These are phyloP conservation scores for Podila verticillata DNA, from an alignment of 192 early-diverging fungal species.

Conservation along the genomic window DNA sequence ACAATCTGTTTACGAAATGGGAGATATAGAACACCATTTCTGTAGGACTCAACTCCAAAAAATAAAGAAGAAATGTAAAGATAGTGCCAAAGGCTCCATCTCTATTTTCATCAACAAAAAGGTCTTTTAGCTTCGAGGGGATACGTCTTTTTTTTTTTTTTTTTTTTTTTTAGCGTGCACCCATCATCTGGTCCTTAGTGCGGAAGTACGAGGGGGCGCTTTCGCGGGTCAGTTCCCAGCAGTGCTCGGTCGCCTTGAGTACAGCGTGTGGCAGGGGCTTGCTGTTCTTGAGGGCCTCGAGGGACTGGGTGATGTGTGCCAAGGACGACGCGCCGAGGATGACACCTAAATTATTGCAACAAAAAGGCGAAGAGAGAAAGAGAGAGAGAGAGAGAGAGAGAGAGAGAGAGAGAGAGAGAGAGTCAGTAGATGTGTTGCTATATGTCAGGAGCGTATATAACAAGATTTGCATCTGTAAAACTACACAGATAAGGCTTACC, in stretches of 20 bases:
- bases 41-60: too few relatives aligned
- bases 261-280: constrained; percentile 62
- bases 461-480: too few relatives aligned
- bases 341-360: constrained; percentile 8
- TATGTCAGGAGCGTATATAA: too few relatives aligned
- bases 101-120: neutral
- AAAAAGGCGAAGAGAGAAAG: too few relatives aligned
- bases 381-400: too few relatives aligned
- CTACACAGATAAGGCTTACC: constrained; percentile 6
- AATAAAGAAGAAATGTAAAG: too few relatives aligned
- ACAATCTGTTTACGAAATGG: constrained; percentile 65
- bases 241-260: constrained; percentile 62
- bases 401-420: too few relatives aligned
- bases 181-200: constrained; percentile 49
- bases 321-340: constrained; percentile 55
- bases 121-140: too few relatives aligned
- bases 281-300: constrained; percentile 58
- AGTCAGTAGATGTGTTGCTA: too few relatives aligned
- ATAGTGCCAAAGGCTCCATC: too few relatives aligned
- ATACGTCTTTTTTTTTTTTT: too few relatives aligned
- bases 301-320: constrained; percentile 51
- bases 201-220: constrained; percentile 50
- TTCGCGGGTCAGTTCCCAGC: constrained; percentile 58
- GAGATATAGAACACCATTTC: constrained; percentile 17
- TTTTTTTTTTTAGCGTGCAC: constrained; percentile 17